Evolutionary conservation across 495 filamentous ascomycete genomes (phyloP), one percentile per base, ranked within the genome.

Genomic region (Lasiosphaeria hispida): DNA sequence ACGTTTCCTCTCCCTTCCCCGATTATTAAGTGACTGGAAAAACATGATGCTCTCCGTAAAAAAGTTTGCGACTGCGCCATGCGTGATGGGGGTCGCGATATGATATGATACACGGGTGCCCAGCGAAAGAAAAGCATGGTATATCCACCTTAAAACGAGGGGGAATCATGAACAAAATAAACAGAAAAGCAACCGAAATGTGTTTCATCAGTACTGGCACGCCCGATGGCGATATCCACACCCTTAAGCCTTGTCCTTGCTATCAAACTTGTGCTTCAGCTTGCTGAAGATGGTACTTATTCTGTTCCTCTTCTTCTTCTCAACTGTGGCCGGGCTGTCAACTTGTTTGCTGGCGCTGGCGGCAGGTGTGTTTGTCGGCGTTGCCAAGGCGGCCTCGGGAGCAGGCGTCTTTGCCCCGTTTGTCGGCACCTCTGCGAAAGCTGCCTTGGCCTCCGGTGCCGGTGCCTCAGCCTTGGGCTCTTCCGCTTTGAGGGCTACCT

Each of bases 241-340:
- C 69, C 52, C 41, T 47, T 41, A 60, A 8, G 56, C 53, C 61
- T 69, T 69, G 45, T 68, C 58, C 64, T 71, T 72, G 58, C 53
- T 39, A 41, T 66, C 59, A 33, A 86, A 63, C 72, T 78, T 86
- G 50, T 77, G 76, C 77, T 83, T 86, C 44, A 88, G 51, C 67
- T 78, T 82, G 61, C 73, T 77, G 54, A 87, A 79, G 57, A 88
- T 72, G 60, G 77, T 74, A 51, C 70, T 78, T 53, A 85, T 63
- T 66, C 85, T 80, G 69, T 81, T 77, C 77, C 81, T 86, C 79
- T 81, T 83, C 70, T 80, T 80, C 65, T 70, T 75, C 54, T 77
- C 71, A n/a, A 65, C 57, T 11, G 72, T 59, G 11, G 67, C 57
- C 15, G 74, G 38, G 53, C 58, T 61, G 39, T 69, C 64, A 15